Evolutionary conservation across 192 early-diverging fungal species (phyloP).

Genomic region (Coemansia sp.): DNA sequence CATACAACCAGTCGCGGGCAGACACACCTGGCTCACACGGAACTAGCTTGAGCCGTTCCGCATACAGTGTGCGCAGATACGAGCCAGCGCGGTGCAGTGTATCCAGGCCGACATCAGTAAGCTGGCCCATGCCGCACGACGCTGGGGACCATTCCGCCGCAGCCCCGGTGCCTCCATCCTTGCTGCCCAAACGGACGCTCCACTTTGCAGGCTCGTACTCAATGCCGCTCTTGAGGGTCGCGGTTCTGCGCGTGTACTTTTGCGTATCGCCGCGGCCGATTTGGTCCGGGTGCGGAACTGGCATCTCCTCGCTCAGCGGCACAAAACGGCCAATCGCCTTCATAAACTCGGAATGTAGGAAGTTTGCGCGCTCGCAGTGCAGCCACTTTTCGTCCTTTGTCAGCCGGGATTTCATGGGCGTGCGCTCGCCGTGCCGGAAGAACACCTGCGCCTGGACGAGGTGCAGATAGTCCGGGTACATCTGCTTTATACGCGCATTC

Average conservation of each 20-base stretch:
- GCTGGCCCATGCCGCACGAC: constrained; percentile 50
- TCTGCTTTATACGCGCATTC: constrained; percentile 13
- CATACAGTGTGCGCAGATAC: constrained; percentile 53
- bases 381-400: constrained; percentile 8
- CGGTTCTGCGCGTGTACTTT: constrained; percentile 15
- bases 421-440: constrained; percentile 47
- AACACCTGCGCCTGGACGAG: constrained; percentile 46
- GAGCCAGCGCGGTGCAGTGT: constrained; percentile 42
- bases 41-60: constrained; percentile 43
- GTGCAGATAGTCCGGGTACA: constrained; percentile 27
- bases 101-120: constrained; percentile 55
- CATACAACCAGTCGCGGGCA: constrained; percentile 44
- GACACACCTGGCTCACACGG: constrained; percentile 5
- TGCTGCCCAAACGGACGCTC: constrained; percentile 17
- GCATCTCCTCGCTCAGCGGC: constrained; percentile 24
- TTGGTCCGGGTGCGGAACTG: constrained; percentile 7
- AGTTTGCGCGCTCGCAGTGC: constrained; percentile 30
- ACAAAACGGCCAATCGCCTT: constrained; percentile 28
- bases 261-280: constrained; percentile 4
- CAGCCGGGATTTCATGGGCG: constrained; percentile 14
- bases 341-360: constrained; percentile 37
- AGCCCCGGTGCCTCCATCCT: neutral
- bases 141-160: constrained; percentile 4
- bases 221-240: constrained; percentile 22
- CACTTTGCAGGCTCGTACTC: constrained; percentile 37